Conservation (phyloP, 164 flowering plant genomes). For the Amborella trichopoda region DNA sequence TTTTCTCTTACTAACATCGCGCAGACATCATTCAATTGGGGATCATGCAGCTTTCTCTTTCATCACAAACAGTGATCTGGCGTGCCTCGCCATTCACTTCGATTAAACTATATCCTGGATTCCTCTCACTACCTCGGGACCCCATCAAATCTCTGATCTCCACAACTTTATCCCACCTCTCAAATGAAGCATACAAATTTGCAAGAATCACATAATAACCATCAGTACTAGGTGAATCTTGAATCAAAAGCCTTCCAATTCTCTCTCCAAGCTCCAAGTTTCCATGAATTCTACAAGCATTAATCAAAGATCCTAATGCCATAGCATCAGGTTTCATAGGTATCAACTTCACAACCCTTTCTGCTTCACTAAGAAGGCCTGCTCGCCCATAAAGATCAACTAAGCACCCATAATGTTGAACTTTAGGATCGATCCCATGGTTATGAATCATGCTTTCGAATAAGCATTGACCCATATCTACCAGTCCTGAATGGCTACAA, state of each 20-base stretch:
- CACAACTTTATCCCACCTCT: slow-evolving; percentile 69
- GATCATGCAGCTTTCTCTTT: no score
- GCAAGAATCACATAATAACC: slow-evolving; percentile 60
- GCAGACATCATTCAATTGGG: no score
- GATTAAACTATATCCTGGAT: slow-evolving; percentile 1
- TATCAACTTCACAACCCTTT: slow-evolving; percentile 56
- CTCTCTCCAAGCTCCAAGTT: slow-evolving; percentile 56
- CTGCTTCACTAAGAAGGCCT: slow-evolving; percentile 66
- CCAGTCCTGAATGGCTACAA: slow-evolving; percentile 78
- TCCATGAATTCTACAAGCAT: slow-evolving; percentile 58
- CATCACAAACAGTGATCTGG: slow-evolving; percentile 10
- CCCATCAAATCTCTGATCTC: slow-evolving; percentile 28
- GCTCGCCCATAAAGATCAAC: slow-evolving; percentile 77
- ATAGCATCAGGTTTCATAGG: slow-evolving; percentile 70
- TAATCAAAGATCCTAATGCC: slow-evolving; percentile 71
- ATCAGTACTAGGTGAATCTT: slow-evolving; percentile 54
- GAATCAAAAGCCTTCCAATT: slow-evolving; percentile 45
- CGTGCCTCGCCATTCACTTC: slow-evolving; percentile 4
- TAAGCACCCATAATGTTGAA: slow-evolving; percentile 90
- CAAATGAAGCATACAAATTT: slow-evolving; percentile 53
- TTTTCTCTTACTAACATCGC: no score
- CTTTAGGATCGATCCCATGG: slow-evolving; percentile 43
- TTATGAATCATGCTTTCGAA: slow-evolving; percentile 42
- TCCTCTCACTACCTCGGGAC: background rate
- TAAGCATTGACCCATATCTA: slow-evolving; percentile 62